Evolutionary conservation across 495 filamentous ascomycete genomes (phyloP), one percentile per base, ranked within the genome.

Genomic region (Endocarpon pusillum): DNA sequence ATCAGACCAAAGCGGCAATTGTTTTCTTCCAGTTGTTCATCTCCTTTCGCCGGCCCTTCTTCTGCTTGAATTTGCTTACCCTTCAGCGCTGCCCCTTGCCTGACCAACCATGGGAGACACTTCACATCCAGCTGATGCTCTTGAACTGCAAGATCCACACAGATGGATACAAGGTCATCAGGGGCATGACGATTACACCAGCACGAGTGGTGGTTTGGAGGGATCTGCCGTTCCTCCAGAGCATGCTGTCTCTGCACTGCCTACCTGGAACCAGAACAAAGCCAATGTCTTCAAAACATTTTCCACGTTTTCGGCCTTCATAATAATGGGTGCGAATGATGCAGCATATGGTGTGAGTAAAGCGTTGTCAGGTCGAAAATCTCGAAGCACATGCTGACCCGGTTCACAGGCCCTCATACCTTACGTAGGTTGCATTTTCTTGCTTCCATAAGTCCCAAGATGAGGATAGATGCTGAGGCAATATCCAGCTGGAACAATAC

Each of bases 301-400:
- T 19, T 53, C 75, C 2, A 73, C 75, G n/a, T 73, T 81, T 42
- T 81, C 69, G 61, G 60, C 56, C 30, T 89, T 93, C 44, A 56
- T 82, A 10, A 67, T 81, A 3, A 75, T 89, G 70, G 84, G 84
- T 4, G 64, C 71, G 45, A 89, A 82, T 49, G 84, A 93, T 59
- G 78, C 75, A 14, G 77, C 78, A 1, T 78, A 77, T 42, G 82
- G 82, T 27, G 79, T 81, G 56, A 62, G 72, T 53, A 28, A 2
- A 18, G 34, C 5, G n/a, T 12, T 25, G 11, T 48, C 14, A 21
- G 15, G 10, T 42, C 23, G 22, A 20, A 17, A 39, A 4, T 19
- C 19, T 25, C 5, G 24, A 23, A 9, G 10, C 19, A 30, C 18
- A 41, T 19, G 35, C 21, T 34, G 3, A 33, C 20, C 20, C 3